Evolutionary conservation across 495 filamentous ascomycete species (phyloP).

Genomic region (Patellaria atrata): DNA sequence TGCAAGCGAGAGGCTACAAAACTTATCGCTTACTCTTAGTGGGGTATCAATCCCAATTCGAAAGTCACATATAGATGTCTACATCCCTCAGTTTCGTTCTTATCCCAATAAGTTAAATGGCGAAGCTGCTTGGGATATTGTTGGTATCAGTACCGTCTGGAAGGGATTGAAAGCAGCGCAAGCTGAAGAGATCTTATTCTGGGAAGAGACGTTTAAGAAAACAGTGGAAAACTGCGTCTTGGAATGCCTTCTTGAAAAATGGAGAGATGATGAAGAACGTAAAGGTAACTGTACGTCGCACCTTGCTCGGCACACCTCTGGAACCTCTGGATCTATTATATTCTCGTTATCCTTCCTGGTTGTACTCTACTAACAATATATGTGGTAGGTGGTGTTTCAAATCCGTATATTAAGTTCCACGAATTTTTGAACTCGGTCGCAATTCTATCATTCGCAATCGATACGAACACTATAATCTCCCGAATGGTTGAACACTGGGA

Average conservation of each 20-base stretch:
- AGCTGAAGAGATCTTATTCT: constrained; percentile 12
- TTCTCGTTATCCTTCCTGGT: too few species aligned
- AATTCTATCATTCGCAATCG: too few species aligned
- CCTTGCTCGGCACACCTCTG: too few species aligned
- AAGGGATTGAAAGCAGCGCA: constrained; percentile 12
- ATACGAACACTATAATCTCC: too few species aligned
- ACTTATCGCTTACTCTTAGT: not conserved
- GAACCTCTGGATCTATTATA: too few species aligned
- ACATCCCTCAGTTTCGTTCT: constrained; percentile 13
- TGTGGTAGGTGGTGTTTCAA: too few species aligned
- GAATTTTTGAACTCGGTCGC: too few species aligned
- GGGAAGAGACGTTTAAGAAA: constrained; percentile 11
- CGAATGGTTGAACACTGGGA: too few species aligned
- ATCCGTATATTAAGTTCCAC: too few species aligned
- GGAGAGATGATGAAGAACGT: not conserved
- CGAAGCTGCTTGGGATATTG: constrained; percentile 3
- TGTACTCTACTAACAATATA: too few species aligned
- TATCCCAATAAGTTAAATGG: not conserved
- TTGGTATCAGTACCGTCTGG: constrained; percentile 19
- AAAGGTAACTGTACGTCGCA: not conserved
- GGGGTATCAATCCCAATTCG: constrained; percentile 4
- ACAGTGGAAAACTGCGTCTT: constrained; percentile 3
- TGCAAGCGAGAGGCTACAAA: not conserved
- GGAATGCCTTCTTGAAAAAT: not conserved
- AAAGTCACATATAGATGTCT: constrained; percentile 5